These are phyloP conservation scores for Arachis stenosperma DNA, from an alignment of 306 rosid genomes.

Conservation along the genomic window DNA sequence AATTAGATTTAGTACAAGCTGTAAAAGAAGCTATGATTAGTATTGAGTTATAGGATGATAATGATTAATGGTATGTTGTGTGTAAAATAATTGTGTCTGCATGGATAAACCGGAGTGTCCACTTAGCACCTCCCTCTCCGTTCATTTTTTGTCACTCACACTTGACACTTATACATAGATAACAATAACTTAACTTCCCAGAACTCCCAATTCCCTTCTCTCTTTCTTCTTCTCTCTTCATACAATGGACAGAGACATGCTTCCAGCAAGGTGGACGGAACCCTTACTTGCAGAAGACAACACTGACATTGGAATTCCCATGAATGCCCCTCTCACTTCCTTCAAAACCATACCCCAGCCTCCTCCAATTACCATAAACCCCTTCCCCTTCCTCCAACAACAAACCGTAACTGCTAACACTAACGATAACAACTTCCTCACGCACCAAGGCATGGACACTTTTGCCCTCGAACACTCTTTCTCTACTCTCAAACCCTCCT, in stretches of 20 bases:
- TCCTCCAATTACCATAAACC: background rate
- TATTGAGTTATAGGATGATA: no score
- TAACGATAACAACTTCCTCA: conserved; percentile 38
- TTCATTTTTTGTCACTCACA: conserved; percentile 10
- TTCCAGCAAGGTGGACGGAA: no score
- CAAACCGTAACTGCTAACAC: background rate
- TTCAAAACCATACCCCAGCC: conserved; percentile 78
- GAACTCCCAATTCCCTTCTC: background rate
- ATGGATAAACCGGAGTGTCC: no score
- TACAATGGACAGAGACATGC: no score
- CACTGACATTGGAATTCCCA: conserved; percentile 39
- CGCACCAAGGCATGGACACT: conserved; percentile 44
- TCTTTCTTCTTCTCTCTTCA: conserved; percentile 5
- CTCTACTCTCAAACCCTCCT: conserved; percentile 47
- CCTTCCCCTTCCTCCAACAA: background rate
- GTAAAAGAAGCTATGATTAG: no score
- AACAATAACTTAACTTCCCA: no score
- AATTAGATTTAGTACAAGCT: no score
- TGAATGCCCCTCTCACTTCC: conserved; percentile 52
- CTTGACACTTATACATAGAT: background rate
- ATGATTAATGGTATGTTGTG: no score
- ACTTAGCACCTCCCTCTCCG: conserved; percentile 14
- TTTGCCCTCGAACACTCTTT: conserved; percentile 25
- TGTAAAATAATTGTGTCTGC: no score
- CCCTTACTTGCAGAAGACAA: background rate